Conservation (phyloP, 2,329 filamentous ascomycete species). For the Metarhizium humberi region DNA sequence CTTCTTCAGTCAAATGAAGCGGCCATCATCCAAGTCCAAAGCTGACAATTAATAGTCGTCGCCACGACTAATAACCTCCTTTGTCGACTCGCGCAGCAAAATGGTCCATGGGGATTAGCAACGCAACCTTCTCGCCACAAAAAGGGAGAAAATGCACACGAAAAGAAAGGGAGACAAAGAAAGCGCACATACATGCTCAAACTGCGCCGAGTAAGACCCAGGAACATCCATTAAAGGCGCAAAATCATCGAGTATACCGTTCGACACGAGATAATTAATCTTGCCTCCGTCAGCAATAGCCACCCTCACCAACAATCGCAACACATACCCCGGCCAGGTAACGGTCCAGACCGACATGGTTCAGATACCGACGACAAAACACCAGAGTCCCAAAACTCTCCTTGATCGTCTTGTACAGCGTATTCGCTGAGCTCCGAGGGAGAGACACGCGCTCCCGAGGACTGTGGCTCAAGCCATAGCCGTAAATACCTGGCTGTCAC, state of each 20-base stretch:
- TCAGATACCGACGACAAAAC: slow-evolving; percentile 53
- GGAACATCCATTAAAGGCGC: slow-evolving; percentile 45
- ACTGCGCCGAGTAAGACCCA: slow-evolving; percentile 56
- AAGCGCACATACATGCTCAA: slow-evolving; percentile 38
- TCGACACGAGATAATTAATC: slow-evolving; percentile 47
- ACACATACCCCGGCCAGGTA: slow-evolving; percentile 46
- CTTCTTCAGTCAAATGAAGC: too few relatives aligned
- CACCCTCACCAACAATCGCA: neutral
- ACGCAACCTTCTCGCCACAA: neutral
- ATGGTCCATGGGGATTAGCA: slow-evolving; percentile 29
- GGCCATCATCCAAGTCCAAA: too few relatives aligned
- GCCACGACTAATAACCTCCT: slow-evolving; percentile 44
- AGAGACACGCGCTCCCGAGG: slow-evolving; percentile 24
- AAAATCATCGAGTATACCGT: slow-evolving; percentile 49
- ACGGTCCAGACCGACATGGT: slow-evolving; percentile 49
- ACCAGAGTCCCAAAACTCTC: slow-evolving; percentile 54
- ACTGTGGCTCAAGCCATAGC: slow-evolving; percentile 33
- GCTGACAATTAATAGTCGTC: slow-evolving; percentile 33
- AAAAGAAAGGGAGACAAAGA: too few relatives aligned
- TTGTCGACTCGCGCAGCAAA: slow-evolving; percentile 31
- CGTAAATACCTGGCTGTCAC: slow-evolving; percentile 37
- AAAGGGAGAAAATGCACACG: too few relatives aligned
- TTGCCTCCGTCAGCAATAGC: slow-evolving; percentile 13
- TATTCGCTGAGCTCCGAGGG: slow-evolving; percentile 43
- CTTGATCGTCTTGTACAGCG: slow-evolving; percentile 47